Evolutionary conservation across 768 basidiomycete species (phyloP).

Genomic region (Suillus ampliporus): DNA sequence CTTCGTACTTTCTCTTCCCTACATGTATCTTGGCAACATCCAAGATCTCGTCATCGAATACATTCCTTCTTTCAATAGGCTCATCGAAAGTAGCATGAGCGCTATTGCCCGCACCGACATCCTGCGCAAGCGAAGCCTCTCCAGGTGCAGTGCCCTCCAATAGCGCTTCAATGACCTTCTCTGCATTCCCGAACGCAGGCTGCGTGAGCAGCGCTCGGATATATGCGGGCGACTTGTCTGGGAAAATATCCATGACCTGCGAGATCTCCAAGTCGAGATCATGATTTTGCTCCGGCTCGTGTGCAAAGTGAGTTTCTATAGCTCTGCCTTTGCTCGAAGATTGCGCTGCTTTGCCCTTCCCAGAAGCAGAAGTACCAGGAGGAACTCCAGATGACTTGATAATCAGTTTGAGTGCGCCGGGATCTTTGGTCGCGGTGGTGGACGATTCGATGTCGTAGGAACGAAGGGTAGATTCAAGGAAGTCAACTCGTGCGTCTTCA

Average conservation of each 20-base stretch:
- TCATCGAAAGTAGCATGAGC: neutral
- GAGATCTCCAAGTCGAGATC: constrained; percentile 63
- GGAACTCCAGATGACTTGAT: constrained; percentile 63
- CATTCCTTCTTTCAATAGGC: constrained; percentile 62
- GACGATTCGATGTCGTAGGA: constrained; percentile 38
- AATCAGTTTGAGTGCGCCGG: constrained; percentile 67
- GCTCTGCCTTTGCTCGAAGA: constrained; percentile 46
- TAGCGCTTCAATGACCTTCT: constrained; percentile 71
- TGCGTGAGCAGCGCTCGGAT: constrained; percentile 61
- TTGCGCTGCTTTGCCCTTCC: constrained; percentile 26
- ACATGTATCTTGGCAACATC: constrained; percentile 63
- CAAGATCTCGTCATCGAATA: constrained; percentile 76
- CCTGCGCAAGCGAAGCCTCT: constrained; percentile 33
- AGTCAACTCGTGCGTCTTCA: constrained; percentile 62
- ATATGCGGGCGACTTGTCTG: constrained; percentile 61
- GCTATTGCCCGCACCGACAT: neutral
- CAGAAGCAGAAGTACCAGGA: constrained; percentile 41
- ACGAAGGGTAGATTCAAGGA: constrained; percentile 57
- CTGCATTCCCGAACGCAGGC: constrained; percentile 54
- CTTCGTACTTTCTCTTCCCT: constrained; percentile 69
- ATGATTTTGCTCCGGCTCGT: constrained; percentile 34
- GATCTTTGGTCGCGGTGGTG: constrained; percentile 34
- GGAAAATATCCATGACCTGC: constrained; percentile 80
- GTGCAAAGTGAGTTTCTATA: constrained; percentile 33
- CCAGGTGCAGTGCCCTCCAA: constrained; percentile 72